Conservation (phyloP, 495 filamentous ascomycete species). For the Penicillium bialowiezense region DNA sequence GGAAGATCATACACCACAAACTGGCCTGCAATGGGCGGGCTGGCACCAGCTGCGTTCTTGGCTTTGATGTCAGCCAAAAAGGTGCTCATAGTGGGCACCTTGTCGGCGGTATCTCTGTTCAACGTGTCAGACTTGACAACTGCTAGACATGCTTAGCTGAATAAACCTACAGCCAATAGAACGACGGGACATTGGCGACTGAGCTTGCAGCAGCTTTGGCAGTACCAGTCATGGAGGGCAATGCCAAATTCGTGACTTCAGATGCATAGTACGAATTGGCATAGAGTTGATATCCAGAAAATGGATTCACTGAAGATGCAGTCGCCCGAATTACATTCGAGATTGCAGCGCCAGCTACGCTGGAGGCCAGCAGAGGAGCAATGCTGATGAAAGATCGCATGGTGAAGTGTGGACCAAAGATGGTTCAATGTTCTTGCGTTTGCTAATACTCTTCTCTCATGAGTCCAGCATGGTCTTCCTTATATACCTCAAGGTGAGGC, state of each 20-base stretch:
- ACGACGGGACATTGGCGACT: slow-evolving; percentile 65
- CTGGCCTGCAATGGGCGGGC: slow-evolving; percentile 45
- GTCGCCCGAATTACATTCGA: slow-evolving; percentile 22
- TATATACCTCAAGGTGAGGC: slow-evolving; percentile 6
- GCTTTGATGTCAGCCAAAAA: slow-evolving; percentile 54
- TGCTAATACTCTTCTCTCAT: not conserved
- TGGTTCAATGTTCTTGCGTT: not conserved
- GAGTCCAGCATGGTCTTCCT: not conserved
- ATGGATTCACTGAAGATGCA: slow-evolving; percentile 45
- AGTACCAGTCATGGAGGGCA: slow-evolving; percentile 46
- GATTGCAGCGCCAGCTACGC: slow-evolving; percentile 11
- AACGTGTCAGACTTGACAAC: not conserved
- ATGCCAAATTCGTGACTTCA: slow-evolving; percentile 48
- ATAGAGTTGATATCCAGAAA: slow-evolving; percentile 51
- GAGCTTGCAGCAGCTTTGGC: slow-evolving; percentile 37
- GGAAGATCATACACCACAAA: slow-evolving; percentile 77
- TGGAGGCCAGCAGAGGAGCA: slow-evolving; percentile 8
- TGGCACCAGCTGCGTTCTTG: slow-evolving; percentile 52
- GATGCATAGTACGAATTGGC: slow-evolving; percentile 58
- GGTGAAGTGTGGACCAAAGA: too few species aligned
- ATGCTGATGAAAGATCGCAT: slow-evolving; percentile 13
- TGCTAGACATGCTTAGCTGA: not conserved
- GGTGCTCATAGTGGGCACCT: slow-evolving; percentile 57
- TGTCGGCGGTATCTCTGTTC: slow-evolving; percentile 53
- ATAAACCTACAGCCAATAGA: slow-evolving; percentile 63